Evolutionary conservation across 495 filamentous ascomycete genomes (phyloP), one percentile per base, ranked within the genome.

Genomic region (Astrothelium macrocarpum): DNA sequence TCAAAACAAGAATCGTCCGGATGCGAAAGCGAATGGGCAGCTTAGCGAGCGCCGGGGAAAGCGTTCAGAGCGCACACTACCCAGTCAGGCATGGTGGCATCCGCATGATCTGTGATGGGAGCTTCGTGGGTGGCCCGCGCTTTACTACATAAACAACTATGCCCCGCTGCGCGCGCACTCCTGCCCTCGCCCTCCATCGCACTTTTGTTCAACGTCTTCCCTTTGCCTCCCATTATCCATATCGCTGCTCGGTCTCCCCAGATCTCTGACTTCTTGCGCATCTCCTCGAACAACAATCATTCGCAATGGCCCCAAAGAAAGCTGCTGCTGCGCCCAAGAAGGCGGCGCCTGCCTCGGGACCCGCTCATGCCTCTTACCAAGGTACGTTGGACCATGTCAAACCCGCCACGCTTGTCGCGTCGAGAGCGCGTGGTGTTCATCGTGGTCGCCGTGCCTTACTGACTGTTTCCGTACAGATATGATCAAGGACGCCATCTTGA

Each of bases 221-320:
- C 49, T 10, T 9, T 10, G 5, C 5, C n/a, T 25, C 49, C 49
- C 49, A 56, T 56, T 56, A 56, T 56, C 49, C 49, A 56, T 56
- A 56, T 26, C 20, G 20, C 25, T 16, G 49, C 25, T 56, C 29
- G 23, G 9, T 56, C 58, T 26, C 25, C 29, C 45, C 20, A 56
- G 28, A 43, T 62, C 46, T 60, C 45, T 42, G 23, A 31, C 46
- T 31, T 65, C 63, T 31, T 63, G 20, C 16, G 20, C 43, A 16
- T 32, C 34, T 18, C 2, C 2, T 42, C 66, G n/a, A 59, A 46
- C 59, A 43, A 16, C 62, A 66, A 67, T 62, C 31, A 65, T 49
- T 75, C 78, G 75, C 70, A 73, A 86, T 86, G 84, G 76, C 83
- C 82, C 82, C 84, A 74, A 86, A 86, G 81, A 86, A 86, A 78